Conservation (phyloP, 1,139 yeast genomes). For the Lodderomyces oxycetoniae region DNA sequence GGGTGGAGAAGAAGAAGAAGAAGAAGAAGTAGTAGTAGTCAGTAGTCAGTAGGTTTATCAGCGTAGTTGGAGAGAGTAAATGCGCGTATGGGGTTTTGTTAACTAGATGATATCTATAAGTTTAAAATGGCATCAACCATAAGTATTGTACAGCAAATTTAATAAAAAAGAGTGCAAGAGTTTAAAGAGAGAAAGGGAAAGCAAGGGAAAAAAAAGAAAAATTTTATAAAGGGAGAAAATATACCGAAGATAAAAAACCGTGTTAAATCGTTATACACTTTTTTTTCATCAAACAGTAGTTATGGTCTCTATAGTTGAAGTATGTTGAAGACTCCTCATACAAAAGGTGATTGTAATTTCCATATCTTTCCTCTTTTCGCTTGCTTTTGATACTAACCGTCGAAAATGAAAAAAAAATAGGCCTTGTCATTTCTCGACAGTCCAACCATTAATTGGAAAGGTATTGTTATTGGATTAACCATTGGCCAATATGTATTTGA, state of each 20-base stretch:
- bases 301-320: slow-evolving; percentile 3
- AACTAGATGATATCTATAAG: too few species aligned
- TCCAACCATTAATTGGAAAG: slow-evolving; percentile 74
- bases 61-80: too few species aligned
- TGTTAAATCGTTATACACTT: not conserved
- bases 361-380: not conserved
- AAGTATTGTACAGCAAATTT: not conserved
- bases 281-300: not conserved
- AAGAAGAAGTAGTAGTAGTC: too few species aligned
- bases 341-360: too few species aligned
- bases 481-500: slow-evolving; percentile 74
- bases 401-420: slow-evolving; percentile 17
- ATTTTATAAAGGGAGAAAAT: too few species aligned
- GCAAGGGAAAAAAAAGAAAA: too few species aligned
- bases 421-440: slow-evolving; percentile 30
- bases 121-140: too few species aligned
- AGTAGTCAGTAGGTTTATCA: too few species aligned
- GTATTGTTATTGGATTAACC: slow-evolving; percentile 67
- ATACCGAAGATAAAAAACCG: not conserved
- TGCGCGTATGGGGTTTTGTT: too few species aligned
- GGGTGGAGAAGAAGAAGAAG: too few species aligned
- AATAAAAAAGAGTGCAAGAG: too few species aligned
- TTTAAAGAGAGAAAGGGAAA: too few species aligned
- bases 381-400: not conserved
- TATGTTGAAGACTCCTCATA: not conserved